Percentiles rank a stretch among this genome's conserved stretches.
These are phyloP conservation scores for Ceriops zippeliana DNA, from an alignment of 345 rosid species.

Conservation along the genomic window DNA sequence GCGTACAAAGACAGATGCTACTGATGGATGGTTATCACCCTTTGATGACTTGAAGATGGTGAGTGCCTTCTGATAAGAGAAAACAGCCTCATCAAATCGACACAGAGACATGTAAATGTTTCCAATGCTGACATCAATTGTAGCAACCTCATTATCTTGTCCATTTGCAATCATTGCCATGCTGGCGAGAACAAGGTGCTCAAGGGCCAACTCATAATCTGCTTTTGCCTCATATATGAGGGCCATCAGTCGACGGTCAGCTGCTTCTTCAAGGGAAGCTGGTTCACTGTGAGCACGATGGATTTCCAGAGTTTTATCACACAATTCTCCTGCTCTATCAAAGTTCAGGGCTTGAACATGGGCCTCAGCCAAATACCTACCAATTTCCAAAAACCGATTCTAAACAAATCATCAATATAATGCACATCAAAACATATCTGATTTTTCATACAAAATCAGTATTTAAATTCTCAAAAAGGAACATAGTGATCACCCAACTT, in stretches of 20 bases:
- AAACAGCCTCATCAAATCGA: constrained; percentile 92
- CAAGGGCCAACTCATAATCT: constrained; percentile 85
- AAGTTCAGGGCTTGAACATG: constrained; percentile 99
- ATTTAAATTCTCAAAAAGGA: too few relatives aligned
- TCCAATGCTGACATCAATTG: constrained; percentile 95
- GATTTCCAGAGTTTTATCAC: constrained; percentile 89
- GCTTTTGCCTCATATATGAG: constrained; percentile 92
- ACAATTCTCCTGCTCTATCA: constrained; percentile 90
- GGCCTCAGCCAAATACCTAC: constrained; percentile 95
- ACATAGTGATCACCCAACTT: too few relatives aligned
- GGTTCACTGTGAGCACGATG: constrained; percentile 97
- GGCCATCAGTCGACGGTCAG: constrained; percentile 93
- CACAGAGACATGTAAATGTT: constrained; percentile 83
- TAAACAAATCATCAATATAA: background rate
- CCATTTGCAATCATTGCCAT: constrained; percentile 98
- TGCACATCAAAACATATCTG: too few relatives aligned
- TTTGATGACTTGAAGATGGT: constrained; percentile 92
- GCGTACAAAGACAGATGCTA: constrained; percentile 88
- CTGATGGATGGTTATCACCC: constrained; percentile 92
- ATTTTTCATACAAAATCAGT: too few relatives aligned
- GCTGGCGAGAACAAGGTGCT: constrained; percentile 97
- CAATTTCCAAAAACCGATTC: constrained; percentile 8
- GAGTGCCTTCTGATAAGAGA: constrained; percentile 98
- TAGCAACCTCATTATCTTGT: constrained; percentile 90
- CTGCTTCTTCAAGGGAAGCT: constrained; percentile 95